Evolutionary conservation across 225 moss, liverwort and hornwort genomes (phyloP), one percentile per base, ranked within the genome.

Genomic region (Antitrichia curtipendula): DNA sequence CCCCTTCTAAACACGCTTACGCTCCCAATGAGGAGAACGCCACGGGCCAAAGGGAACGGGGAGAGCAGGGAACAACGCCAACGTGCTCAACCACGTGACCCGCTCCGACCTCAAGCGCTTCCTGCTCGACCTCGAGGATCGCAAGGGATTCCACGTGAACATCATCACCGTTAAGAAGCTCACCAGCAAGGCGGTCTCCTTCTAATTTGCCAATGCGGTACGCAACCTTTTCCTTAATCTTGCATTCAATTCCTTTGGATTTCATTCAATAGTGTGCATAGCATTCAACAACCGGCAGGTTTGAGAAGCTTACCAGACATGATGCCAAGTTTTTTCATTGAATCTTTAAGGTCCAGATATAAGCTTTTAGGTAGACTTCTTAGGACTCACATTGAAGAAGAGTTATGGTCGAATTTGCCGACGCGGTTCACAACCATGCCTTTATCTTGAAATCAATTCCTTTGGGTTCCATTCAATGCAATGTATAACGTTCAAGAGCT

Each of bases 31-130:
- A n/a, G n/a, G n/a, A n/a, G n/a, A n/a, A n/a, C n/a, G n/a, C n/a
- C n/a, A n/a, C n/a, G n/a, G n/a, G n/a, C n/a, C n/a, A n/a, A n/a
- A n/a, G n/a, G n/a, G n/a, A n/a, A n/a, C n/a, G n/a, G n/a, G n/a
- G n/a, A n/a, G n/a, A n/a, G n/a, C n/a, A n/a, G n/a, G n/a, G 84
- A 97, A 99, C 87, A 97, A 99, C 61, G 99, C 99, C 40, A 90
- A 75, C 40, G 99, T 99, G 87, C 90, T 99, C 83, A 99, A 95
- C 91, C 99, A 97, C 36, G 99, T 99, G 29, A 99, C 99, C 28
- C 96, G 88, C 87, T 95, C 97, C 23, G 99, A 99, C 88, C 89
- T 99, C 82, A 99, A 94, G 90, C 90, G 93, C 65, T 41, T 96
- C 87, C 85, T 99, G 87, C 80, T 91, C 41, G 96, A 99, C n/a